Percentiles rank a stretch among this genome's conserved stretches.
phyloP scores from a whole-genome alignment of 169 alveolate species.

The Plasmodium knowlesi region DNA sequence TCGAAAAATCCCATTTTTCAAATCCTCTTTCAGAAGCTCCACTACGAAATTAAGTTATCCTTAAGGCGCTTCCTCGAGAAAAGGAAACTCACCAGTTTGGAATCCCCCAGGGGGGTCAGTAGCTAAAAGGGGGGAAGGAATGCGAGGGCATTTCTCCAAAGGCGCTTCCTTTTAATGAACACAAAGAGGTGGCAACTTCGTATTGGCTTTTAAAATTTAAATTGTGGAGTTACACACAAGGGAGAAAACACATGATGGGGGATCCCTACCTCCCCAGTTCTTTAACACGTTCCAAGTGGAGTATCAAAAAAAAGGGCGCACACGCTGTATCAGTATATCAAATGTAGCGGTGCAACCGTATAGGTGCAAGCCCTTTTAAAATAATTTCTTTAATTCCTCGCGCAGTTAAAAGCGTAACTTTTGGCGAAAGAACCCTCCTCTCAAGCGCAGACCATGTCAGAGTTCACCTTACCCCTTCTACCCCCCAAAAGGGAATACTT shows the following conservation, averaged over 20 bases:
- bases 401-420: neutral
- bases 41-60: constrained; percentile 31
- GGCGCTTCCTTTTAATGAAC: neutral
- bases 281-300: neutral
- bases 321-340: neutral
- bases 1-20: constrained; percentile 18
- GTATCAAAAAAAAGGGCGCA: neutral
- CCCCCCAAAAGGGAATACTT: neutral
- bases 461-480: neutral
- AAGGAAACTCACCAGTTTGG: neutral
- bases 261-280: neutral
- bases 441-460: neutral
- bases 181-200: neutral
- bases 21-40: constrained; percentile 23
- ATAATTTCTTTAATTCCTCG: neutral
- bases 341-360: neutral
- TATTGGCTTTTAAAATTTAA: neutral
- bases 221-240: neutral
- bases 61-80: constrained; percentile 3
- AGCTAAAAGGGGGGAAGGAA: neutral
- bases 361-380: neutral
- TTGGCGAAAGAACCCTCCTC: neutral
- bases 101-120: neutral
- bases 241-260: neutral
- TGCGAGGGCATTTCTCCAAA: neutral